phyloP scores from a whole-genome alignment of 129 eudicot species.

The Saposhnikovia divaricata region DNA sequence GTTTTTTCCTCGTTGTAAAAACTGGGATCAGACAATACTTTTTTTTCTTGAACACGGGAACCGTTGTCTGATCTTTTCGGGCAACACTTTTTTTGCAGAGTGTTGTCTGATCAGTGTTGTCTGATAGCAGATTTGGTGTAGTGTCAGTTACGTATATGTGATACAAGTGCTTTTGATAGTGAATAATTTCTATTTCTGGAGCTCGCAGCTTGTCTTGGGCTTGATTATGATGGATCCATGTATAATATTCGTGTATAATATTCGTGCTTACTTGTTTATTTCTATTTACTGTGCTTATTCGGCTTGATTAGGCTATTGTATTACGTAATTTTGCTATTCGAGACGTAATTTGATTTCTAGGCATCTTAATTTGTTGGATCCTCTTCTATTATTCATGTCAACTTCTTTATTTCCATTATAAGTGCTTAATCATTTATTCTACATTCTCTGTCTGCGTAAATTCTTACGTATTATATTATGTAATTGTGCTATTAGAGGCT shows the following conservation, averaged over 20 bases:
- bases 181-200: not conserved
- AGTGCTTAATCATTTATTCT: too few species aligned
- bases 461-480: not conserved
- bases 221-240: not conserved
- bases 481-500: not conserved
- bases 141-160: not conserved
- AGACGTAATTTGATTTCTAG: not conserved
- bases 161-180: not conserved
- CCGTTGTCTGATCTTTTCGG: too few species aligned
- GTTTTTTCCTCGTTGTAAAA: too few species aligned
- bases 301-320: not conserved
- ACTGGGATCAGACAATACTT: too few species aligned
- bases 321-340: not conserved
- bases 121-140: too few species aligned
- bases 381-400: not conserved
- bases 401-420: not conserved
- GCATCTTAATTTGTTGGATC: not conserved
- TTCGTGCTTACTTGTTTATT: not conserved
- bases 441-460: too few species aligned
- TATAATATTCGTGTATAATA: not conserved
- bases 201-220: not conserved
- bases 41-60: too few species aligned
- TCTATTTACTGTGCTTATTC: not conserved
- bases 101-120: too few species aligned
- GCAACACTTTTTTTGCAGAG: too few species aligned